Evolutionary conservation across 768 basidiomycete genomes (phyloP).

Genomic region (Infundibulicybe gibba): DNA sequence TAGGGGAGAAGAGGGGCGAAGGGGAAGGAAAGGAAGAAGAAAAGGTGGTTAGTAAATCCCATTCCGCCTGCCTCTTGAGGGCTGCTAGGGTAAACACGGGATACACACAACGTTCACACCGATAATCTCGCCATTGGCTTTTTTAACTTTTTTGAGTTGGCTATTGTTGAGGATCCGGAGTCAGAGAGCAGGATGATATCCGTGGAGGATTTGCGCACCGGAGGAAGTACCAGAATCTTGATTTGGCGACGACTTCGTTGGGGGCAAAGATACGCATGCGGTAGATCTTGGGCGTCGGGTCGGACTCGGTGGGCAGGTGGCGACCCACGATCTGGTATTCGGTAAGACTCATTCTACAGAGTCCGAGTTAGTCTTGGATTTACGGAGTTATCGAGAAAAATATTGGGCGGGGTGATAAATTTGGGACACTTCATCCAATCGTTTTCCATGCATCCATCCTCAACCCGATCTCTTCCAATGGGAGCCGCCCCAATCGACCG

Average conservation of each 20-base stretch:
- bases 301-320: slow-evolving; percentile 90
- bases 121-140: slow-evolving; percentile 98
- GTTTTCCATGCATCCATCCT: too few species aligned
- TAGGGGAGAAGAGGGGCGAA: slow-evolving; percentile 17
- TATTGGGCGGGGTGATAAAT: too few species aligned
- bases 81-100: slow-evolving; percentile 64
- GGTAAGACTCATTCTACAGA: slow-evolving; percentile 65
- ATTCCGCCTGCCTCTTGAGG: slow-evolving; percentile 85
- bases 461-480: too few species aligned
- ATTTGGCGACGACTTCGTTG: slow-evolving; percentile 98
- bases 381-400: neutral
- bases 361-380: slow-evolving; percentile 1
- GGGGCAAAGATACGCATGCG: slow-evolving; percentile 99
- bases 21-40: slow-evolving; percentile 20
- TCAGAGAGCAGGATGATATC: slow-evolving; percentile 2
- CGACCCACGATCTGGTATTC: slow-evolving; percentile 99
- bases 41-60: slow-evolving; percentile 48
- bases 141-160: slow-evolving; percentile 99
- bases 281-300: slow-evolving; percentile 97
- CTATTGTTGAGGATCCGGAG: slow-evolving; percentile 27
- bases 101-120: slow-evolving; percentile 95
- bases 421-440: too few species aligned
- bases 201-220: slow-evolving; percentile 42
- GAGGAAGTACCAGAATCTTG: slow-evolving; percentile 99
- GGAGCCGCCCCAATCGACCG: neutral